Evolutionary conservation across 768 basidiomycete genomes (phyloP), one percentile per base, ranked within the genome.

Genomic region (Thelephora aurantiotincta): DNA sequence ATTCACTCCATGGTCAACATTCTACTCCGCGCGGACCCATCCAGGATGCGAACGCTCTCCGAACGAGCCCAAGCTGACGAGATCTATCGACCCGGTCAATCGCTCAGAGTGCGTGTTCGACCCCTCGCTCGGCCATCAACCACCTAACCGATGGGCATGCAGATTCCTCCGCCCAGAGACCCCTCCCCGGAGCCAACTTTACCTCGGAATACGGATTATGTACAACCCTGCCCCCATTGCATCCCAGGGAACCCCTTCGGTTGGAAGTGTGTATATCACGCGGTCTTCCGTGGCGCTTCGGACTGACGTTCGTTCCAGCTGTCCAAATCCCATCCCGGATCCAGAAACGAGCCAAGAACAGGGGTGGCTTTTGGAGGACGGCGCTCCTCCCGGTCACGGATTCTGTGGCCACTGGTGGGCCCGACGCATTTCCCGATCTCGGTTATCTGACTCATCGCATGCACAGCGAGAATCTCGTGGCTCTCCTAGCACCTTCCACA

Each of bases 31-130:
- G 65, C 69, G 35, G 79, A 77, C 13, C 88, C 88, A 12, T 72
- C 77, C 33, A 78, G 73, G 57, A 70, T 71, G 42, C 79, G 88
- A 42, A 65, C 80, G 33, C 74, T 75, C 56, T 67, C 80, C 35
- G 88, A 91, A 58, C 75, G 78, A 18, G 69, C 74, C 49, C 88
- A 91, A 62, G 88, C 88, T 3, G 88, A 91, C 55, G 84, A 86
- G 49, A 64, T 90, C 20, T 91, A 90, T 56, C 73, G 70, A 50
- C 58, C 67, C 23, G 82, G 82, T 2, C 62, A 70, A 26, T 67
- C 71, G 20, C 68, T 89, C 61, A 71, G 80, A 57, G 86, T 88
- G 60, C 48, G 74, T 65, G 34, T 22, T 37, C 36, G 14, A 33
- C 51, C 50, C 45, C n/a, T 46, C 37, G 26, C 37, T 43, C 44